These are phyloP conservation scores for Malus domestica DNA, from an alignment of 306 rosid species.

Conservation along the genomic window DNA sequence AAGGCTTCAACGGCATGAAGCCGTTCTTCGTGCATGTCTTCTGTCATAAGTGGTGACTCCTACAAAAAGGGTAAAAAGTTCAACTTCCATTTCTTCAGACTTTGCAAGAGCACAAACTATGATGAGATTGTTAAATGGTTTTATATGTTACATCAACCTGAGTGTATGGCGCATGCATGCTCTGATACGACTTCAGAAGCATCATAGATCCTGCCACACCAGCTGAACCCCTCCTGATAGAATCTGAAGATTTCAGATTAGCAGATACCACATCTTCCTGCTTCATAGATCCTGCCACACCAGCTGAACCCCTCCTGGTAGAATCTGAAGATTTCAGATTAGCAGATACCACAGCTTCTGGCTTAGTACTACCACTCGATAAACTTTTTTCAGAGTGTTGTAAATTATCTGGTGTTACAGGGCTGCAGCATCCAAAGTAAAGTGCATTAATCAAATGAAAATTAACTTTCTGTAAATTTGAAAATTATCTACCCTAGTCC, in stretches of 20 bases:
- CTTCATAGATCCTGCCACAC: constrained; percentile 59
- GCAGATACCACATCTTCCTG: constrained; percentile 36
- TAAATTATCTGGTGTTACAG: constrained; percentile 35
- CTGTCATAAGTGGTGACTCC: constrained; percentile 95
- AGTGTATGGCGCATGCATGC: constrained; percentile 84
- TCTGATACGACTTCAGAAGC: constrained; percentile 77
- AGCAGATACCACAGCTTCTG: constrained; percentile 31
- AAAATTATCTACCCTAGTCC: background rate
- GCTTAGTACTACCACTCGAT: constrained; percentile 26
- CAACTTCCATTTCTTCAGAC: constrained; percentile 13
- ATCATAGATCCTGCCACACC: constrained; percentile 60
- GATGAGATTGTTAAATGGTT: constrained; percentile 15
- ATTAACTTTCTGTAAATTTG: background rate
- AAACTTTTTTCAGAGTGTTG: constrained; percentile 24
- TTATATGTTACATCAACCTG: constrained; percentile 56
- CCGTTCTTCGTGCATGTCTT: constrained; percentile 99
- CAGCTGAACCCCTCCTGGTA: constrained; percentile 72
- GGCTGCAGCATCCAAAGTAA: constrained; percentile 28
- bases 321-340: constrained; percentile 43
- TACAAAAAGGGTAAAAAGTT: constrained; percentile 21
- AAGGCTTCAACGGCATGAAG: constrained; percentile 86
- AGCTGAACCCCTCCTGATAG: constrained; percentile 71
- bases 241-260: constrained; percentile 44
- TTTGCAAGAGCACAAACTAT: constrained; percentile 8
- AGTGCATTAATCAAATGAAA: constrained; percentile 5